Percentiles rank a stretch among this genome's conserved stretches.
These are phyloP conservation scores for Tolypocladium album DNA, from an alignment of 2,329 filamentous ascomycete species.

Conservation along the genomic window DNA sequence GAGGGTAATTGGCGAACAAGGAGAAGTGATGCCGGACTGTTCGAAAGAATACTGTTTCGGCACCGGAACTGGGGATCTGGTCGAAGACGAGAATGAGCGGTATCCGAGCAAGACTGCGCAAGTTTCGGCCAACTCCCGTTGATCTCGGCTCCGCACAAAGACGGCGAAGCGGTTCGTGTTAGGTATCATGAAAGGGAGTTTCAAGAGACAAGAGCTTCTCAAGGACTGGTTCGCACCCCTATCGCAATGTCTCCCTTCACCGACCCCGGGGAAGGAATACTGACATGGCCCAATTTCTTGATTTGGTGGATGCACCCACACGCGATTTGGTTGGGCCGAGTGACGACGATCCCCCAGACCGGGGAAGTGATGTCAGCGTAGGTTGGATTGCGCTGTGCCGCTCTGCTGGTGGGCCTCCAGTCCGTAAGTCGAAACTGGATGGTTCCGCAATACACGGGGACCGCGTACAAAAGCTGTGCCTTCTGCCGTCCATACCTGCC, in stretches of 20 bases:
- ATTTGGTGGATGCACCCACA: neutral
- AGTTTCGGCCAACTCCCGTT: neutral
- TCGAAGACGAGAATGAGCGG: neutral
- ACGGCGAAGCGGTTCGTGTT: neutral
- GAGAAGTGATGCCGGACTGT: neutral
- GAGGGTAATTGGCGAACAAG: no score
- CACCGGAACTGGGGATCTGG: neutral
- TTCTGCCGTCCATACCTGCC: neutral
- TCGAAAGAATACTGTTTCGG: neutral
- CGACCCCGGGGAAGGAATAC: neutral
- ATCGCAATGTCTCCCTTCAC: neutral
- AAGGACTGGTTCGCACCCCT: neutral
- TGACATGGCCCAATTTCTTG: neutral
- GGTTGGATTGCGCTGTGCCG: neutral
- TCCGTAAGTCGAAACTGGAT: neutral
- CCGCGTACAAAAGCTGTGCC: constrained; percentile 1
- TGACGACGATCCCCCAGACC: neutral
- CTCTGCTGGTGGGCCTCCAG: neutral
- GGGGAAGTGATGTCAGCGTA: neutral
- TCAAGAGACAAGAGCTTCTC: neutral
- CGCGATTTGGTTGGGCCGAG: neutral
- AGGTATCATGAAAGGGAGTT: neutral
- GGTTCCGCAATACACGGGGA: neutral
- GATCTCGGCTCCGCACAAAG: neutral
- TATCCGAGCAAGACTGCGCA: neutral